Conservation (phyloP, 768 basidiomycete species). For the Kwoniella bestiolae region DNA sequence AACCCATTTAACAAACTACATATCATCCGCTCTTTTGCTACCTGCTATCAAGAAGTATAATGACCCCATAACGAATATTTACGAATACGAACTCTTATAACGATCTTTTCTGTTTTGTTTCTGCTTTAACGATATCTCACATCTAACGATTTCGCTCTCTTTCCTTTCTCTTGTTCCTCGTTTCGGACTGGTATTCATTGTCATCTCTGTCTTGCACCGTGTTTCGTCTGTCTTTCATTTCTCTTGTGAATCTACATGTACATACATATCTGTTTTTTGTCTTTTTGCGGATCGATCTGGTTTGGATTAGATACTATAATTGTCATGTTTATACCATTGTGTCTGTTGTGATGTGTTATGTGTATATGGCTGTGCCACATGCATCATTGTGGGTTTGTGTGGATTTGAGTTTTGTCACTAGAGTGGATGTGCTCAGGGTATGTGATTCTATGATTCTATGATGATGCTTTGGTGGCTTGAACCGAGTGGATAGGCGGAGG, state of each 20-base stretch:
- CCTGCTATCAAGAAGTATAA: neutral
- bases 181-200: neutral
- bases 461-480: neutral
- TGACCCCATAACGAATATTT: neutral
- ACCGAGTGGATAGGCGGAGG: no score
- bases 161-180: neutral
- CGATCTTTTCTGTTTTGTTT: neutral
- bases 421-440: neutral
- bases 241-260: neutral
- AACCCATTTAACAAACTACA: no score
- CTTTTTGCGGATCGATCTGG: neutral
- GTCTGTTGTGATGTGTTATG: neutral
- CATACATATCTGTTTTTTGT: neutral
- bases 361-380: constrained; percentile 10
- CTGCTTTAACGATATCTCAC: neutral
- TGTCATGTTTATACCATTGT: neutral
- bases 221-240: neutral
- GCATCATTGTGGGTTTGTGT: no score
- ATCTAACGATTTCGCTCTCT: neutral
- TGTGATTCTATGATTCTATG: neutral
- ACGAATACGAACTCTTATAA: constrained; percentile 3
- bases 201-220: neutral
- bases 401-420: no score
- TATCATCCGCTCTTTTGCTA: neutral
- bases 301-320: neutral